These are phyloP conservation scores for Euphorbia pulcherrima DNA, from an alignment of 345 rosid genomes.

Conservation along the genomic window DNA sequence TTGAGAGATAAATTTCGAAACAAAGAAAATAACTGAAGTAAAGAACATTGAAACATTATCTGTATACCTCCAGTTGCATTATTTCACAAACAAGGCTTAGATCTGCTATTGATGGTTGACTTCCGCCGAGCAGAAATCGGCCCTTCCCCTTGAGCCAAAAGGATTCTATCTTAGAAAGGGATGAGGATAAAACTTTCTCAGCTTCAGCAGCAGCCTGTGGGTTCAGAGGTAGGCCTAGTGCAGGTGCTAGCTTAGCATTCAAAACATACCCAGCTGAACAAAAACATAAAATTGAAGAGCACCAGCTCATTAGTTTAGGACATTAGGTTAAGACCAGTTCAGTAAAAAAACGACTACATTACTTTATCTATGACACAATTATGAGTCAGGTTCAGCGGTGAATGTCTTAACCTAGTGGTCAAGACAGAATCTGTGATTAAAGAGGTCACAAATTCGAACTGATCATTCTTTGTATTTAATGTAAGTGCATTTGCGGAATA, in stretches of 20 bases:
- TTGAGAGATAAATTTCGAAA: no score
- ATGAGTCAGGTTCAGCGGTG: neutral
- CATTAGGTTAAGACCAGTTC: neutral
- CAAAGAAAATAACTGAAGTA: neutral
- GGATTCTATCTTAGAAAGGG: constrained; percentile 59
- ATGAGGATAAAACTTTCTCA: constrained; percentile 47
- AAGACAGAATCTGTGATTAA: no score
- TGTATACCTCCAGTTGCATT: constrained; percentile 68
- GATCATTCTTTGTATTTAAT: no score
- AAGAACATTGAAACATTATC: neutral
- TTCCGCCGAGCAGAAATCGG: constrained; percentile 59
- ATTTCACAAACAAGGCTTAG: constrained; percentile 78
- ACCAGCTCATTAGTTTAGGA: constrained; percentile 4
- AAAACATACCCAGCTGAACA: constrained; percentile 48
- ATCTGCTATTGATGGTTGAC: constrained; percentile 84
- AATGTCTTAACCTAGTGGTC: no score
- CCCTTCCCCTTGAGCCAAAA: constrained; percentile 75
- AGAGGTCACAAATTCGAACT: no score
- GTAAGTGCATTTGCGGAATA: no score
- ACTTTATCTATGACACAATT: neutral
- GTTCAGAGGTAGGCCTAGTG: constrained; percentile 48
- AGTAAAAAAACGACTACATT: neutral
- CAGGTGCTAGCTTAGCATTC: constrained; percentile 48
- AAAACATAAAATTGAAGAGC: constrained; percentile 16
- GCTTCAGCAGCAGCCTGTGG: constrained; percentile 61